Percentiles rank a stretch among this genome's conserved stretches.
These are phyloP conservation scores for Populus tremula DNA, from an alignment of 345 rosid species.

Conservation along the genomic window DNA sequence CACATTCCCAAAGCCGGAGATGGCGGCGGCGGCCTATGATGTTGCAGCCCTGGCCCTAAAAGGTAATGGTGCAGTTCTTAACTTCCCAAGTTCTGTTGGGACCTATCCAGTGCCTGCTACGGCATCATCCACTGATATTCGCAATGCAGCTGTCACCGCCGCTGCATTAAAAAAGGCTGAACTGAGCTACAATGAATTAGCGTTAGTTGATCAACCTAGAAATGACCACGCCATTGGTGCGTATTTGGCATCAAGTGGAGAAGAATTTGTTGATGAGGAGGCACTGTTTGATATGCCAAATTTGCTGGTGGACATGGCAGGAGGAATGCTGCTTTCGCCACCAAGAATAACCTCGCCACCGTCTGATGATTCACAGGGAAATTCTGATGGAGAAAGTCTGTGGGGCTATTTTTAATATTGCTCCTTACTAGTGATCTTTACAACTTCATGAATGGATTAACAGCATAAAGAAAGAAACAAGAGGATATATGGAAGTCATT, in stretches of 20 bases:
- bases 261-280: constrained; percentile 70
- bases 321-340: constrained; percentile 81
- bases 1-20: constrained; percentile 71
- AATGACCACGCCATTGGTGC: background rate
- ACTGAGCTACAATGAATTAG: constrained; percentile 8
- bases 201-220: background rate
- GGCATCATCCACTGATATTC: constrained; percentile 53
- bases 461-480: background rate
- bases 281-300: constrained; percentile 74
- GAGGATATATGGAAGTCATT: background rate
- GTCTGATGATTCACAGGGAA: constrained; percentile 60
- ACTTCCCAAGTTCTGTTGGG: constrained; percentile 54
- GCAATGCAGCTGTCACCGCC: constrained; percentile 61
- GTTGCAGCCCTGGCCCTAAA: constrained; percentile 81
- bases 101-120: constrained; percentile 64
- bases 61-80: constrained; percentile 60
- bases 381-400: constrained; percentile 53
- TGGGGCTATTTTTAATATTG: constrained; percentile 52
- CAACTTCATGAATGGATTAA: background rate
- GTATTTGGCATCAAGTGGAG: background rate
- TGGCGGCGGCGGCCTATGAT: constrained; percentile 90
- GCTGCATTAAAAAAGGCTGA: constrained; percentile 44
- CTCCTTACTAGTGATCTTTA: background rate
- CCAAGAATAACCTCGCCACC: constrained; percentile 58
- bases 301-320: constrained; percentile 85